phyloP scores from a whole-genome alignment of 495 filamentous ascomycete genomes.

The Penicillium longicatenatum region DNA sequence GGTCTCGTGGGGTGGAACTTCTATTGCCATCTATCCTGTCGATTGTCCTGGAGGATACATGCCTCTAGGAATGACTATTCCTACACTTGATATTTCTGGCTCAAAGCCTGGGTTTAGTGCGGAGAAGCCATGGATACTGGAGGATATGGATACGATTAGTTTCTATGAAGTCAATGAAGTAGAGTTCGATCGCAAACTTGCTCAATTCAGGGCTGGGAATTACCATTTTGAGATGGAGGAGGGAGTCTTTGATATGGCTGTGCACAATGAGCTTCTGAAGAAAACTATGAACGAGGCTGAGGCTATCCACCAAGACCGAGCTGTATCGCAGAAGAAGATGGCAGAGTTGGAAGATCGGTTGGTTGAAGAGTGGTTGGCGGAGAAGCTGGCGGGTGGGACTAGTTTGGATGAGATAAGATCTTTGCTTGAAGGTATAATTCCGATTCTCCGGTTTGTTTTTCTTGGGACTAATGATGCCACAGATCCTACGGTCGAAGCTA shows the following conservation, averaged over 20 bases:
- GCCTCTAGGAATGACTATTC: constrained; percentile 56
- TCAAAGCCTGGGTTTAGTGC: constrained; percentile 48
- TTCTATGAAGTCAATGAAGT: constrained; percentile 54
- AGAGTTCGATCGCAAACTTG: constrained; percentile 41
- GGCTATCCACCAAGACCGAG: constrained; percentile 41
- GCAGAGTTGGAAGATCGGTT: constrained; percentile 44
- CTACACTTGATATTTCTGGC: constrained; percentile 56
- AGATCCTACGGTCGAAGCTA: constrained; percentile 45
- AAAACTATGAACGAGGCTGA: constrained; percentile 45
- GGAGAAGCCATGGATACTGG: constrained; percentile 54
- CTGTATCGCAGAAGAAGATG: constrained; percentile 49
- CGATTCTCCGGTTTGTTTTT: background rate
- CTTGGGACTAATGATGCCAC: background rate
- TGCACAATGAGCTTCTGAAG: constrained; percentile 48
- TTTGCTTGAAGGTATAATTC: constrained; percentile 40
- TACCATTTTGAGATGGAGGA: constrained; percentile 53
- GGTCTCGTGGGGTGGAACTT: constrained; percentile 54
- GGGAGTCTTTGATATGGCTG: constrained; percentile 53
- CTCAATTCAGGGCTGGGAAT: constrained; percentile 44
- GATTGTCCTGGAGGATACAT: constrained; percentile 62
- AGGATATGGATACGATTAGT: constrained; percentile 59
- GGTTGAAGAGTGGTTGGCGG: constrained; percentile 46
- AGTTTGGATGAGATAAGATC: constrained; percentile 43
- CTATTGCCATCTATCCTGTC: constrained; percentile 28
- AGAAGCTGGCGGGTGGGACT: constrained; percentile 47